Base-by-base conservation (phyloP, 1,284 basidiomycete species). In the Agaricales sp. region DNA sequence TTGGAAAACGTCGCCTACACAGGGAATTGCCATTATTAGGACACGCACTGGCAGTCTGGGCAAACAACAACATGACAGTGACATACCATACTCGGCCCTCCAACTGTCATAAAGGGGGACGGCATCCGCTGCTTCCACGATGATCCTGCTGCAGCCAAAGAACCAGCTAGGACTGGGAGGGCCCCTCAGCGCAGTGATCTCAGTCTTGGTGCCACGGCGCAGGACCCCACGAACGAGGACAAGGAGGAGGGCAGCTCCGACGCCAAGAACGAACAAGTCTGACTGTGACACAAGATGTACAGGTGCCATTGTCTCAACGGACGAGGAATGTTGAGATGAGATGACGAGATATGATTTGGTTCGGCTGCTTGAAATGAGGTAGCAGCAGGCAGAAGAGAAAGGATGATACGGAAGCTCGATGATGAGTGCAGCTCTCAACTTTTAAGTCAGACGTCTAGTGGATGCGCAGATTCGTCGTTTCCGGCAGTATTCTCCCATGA, bases 1-100 rank as follows among this genome's bases (percentile, higher is more conserved):
- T 41, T 62, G 55, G 53, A 65, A 80, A 0, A 69, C 74, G 3
- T 41, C 39, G 16, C 39, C 39, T 41, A 16, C 6, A 41, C 39
- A n/a, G 18, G 39, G n/a, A 41, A 41, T 41, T 18, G 39, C 4
- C 39, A 8, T 35, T 35, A 35, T 8, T n/a, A 8, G 11, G 30
- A n/a, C n/a, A 35, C 30, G 8, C n/a, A n/a, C n/a, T n/a, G n/a
- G n/a, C n/a, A n/a, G n/a, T n/a, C n/a, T n/a, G n/a, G n/a, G n/a
- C n/a, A n/a, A n/a, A n/a, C n/a, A n/a, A n/a, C n/a, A 35, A n/a
- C 11, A 35, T n/a, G 30, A 35, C 30, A 35, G 30, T 19, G 30
- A 41, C 20, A 13, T 13, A 24, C 20, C 44, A 45, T 45, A 45
- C 21, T 48, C n/a, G 50, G 45, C 26, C 50, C 20, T 45, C 44